Conservation (phyloP, 2,329 filamentous ascomycete species). For the Ceratocystis papillata region DNA sequence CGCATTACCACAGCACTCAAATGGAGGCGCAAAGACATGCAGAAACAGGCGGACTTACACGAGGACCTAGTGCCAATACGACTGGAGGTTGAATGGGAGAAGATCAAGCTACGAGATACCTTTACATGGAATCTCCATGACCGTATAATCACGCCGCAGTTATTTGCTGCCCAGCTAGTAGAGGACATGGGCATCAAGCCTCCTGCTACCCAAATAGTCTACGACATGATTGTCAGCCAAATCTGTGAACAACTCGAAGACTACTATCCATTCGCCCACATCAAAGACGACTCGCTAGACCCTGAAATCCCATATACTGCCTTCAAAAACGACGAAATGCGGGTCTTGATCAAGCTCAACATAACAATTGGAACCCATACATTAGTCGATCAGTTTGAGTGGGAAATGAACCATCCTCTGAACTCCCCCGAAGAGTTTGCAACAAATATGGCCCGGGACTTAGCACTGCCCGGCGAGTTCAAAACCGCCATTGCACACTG, state of each 20-base stretch:
- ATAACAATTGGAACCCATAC: constrained; percentile 95
- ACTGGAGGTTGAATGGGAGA: constrained; percentile 89
- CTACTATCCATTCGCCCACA: constrained; percentile 83
- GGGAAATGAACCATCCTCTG: constrained; percentile 91
- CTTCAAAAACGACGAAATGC: constrained; percentile 99
- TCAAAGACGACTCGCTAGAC: constrained; percentile 82
- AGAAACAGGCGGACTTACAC: constrained; percentile 74
- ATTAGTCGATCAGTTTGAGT: constrained; percentile 93
- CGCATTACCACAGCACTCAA: constrained; percentile 63
- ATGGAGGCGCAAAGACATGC: constrained; percentile 67
- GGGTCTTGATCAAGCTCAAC: constrained; percentile 87
- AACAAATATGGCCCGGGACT: constrained; percentile 72
- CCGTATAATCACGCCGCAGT: constrained; percentile 62
- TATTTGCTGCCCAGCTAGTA: constrained; percentile 80
- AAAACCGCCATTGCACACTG: constrained; percentile 95
- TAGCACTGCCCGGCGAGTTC: constrained; percentile 89
- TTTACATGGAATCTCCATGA: constrained; percentile 99
- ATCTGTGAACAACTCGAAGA: constrained; percentile 85
- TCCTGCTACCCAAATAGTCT: constrained; percentile 54
- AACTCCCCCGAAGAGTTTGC: constrained; percentile 96
- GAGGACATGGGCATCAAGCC: constrained; percentile 79
- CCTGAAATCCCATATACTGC: constrained; percentile 81
- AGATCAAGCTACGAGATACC: constrained; percentile 88
- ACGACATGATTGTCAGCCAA: constrained; percentile 51
- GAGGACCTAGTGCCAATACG: constrained; percentile 88